Percentiles rank a stretch among this genome's conserved stretches.
Conservation (phyloP, 129 eudicot species). For the Gnaphalium uliginosum region DNA sequence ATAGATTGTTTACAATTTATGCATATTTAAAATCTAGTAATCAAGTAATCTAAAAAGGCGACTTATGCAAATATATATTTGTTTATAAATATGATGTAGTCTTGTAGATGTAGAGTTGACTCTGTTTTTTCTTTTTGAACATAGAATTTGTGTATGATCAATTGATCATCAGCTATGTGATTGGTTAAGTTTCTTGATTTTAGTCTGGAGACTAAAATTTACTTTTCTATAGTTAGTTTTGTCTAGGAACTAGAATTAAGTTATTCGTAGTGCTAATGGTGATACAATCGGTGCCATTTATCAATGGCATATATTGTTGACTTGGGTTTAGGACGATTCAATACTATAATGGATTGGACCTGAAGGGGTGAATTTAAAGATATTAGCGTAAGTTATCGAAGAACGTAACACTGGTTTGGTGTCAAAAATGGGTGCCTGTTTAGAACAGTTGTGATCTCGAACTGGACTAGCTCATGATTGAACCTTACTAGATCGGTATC, state of each 20-base stretch:
- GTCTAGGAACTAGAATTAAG: background rate
- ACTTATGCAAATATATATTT: slow-evolving; percentile 5
- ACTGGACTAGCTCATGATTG: background rate
- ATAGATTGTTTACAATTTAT: background rate
- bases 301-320: background rate
- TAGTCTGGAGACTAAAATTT: background rate
- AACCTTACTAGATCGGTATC: background rate
- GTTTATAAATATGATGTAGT: slow-evolving; percentile 10
- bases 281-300: background rate
- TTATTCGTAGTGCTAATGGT: background rate
- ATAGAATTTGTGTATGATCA: background rate
- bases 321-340: background rate
- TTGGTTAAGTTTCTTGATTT: slow-evolving; percentile 13
- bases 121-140: background rate
- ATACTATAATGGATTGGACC: background rate
- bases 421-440: background rate
- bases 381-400: too few species aligned
- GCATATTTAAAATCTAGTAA: background rate
- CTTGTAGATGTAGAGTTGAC: slow-evolving; percentile 20
- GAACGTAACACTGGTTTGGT: background rate
- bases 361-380: too few species aligned
- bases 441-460: background rate
- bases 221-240: background rate
- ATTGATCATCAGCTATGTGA: background rate
- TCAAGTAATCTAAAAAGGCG: background rate